Conservation (phyloP, 352 stramenopile genomes). For the Pelagophyceae sp. region DNA sequence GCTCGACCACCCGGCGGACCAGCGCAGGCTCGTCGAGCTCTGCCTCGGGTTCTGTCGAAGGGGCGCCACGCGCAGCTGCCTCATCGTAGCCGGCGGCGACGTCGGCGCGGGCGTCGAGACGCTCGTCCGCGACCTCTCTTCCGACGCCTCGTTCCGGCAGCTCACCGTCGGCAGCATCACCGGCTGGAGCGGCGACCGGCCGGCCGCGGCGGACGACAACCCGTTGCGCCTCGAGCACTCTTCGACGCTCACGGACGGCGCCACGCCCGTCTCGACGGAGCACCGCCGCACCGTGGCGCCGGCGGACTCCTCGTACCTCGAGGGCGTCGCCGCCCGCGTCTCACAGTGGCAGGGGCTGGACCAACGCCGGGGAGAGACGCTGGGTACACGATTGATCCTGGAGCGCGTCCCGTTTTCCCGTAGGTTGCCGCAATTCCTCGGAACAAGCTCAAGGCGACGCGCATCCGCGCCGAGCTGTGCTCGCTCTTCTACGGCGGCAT, state of each 20-base stretch:
- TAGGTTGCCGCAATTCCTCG: too few relatives aligned
- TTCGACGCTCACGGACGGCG: too few relatives aligned
- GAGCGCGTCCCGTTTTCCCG: too few relatives aligned
- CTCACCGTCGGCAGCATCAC: not conserved
- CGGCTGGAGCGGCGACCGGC: too few relatives aligned
- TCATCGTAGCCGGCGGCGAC: not conserved
- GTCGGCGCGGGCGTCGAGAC: not conserved
- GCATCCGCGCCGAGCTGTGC: constrained; percentile 18
- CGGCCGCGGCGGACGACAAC: too few relatives aligned
- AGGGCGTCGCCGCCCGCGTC: constrained; percentile 36
- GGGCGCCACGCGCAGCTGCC: not conserved
- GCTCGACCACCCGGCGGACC: not conserved
- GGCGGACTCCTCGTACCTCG: constrained; percentile 27
- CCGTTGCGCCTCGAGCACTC: too few relatives aligned
- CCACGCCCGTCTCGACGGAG: too few relatives aligned
- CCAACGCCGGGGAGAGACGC: too few relatives aligned
- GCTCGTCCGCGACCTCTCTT: not conserved
- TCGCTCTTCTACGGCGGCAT: constrained; percentile 22
- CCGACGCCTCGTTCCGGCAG: not conserved
- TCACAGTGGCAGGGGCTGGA: too few relatives aligned
- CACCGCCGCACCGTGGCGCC: not conserved
- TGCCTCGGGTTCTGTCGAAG: not conserved
- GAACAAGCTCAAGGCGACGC: not conserved
- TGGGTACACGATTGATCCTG: too few relatives aligned
- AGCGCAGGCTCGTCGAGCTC: not conserved